These are phyloP conservation scores for Phanerodontia chrysosporium DNA, from an alignment of 768 basidiomycete species.

Conservation along the genomic window DNA sequence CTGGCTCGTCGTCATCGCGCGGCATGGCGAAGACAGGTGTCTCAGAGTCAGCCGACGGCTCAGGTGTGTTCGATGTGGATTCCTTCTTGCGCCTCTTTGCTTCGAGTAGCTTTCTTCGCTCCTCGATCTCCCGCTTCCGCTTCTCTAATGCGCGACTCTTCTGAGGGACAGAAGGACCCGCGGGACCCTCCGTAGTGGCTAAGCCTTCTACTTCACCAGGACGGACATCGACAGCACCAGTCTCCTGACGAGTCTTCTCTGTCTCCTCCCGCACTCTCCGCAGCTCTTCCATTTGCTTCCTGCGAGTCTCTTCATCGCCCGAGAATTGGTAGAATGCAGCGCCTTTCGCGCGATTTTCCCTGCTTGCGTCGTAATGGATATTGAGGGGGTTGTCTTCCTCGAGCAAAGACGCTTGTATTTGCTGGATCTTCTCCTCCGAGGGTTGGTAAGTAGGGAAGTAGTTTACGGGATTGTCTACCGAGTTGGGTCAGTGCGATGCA, in stretches of 20 bases:
- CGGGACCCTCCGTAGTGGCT: conserved; percentile 34
- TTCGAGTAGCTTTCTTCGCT: conserved; percentile 53
- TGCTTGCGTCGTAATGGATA: conserved; percentile 76
- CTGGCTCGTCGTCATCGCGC: neutral
- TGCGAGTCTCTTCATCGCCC: conserved; percentile 73
- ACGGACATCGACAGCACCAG: conserved; percentile 54
- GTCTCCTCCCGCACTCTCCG: conserved; percentile 68
- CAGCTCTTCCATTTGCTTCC: conserved; percentile 80
- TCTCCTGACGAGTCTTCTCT: conserved; percentile 51
- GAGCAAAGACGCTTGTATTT: conserved; percentile 63
- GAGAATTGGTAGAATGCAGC: conserved; percentile 94
- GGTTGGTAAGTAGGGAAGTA: conserved; percentile 90
- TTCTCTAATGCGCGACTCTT: conserved; percentile 66
- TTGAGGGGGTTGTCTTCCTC: conserved; percentile 71
- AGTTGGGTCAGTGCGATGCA: conserved; percentile 8
- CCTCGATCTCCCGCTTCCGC: conserved; percentile 70
- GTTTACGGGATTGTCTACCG: conserved; percentile 70
- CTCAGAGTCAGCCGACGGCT: neutral
- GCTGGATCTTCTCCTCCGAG: conserved; percentile 71
- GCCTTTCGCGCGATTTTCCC: conserved; percentile 83
- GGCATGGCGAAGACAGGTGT: neutral
- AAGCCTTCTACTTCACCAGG: conserved; percentile 81
- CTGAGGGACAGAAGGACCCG: neutral
- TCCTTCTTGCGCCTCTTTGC: conserved; percentile 60
- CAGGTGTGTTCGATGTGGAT: conserved; percentile 4